Evolutionary conservation across 352 stramenopile genomes (phyloP), one percentile per base, ranked within the genome.

Genomic region (Pythium aquatile): DNA sequence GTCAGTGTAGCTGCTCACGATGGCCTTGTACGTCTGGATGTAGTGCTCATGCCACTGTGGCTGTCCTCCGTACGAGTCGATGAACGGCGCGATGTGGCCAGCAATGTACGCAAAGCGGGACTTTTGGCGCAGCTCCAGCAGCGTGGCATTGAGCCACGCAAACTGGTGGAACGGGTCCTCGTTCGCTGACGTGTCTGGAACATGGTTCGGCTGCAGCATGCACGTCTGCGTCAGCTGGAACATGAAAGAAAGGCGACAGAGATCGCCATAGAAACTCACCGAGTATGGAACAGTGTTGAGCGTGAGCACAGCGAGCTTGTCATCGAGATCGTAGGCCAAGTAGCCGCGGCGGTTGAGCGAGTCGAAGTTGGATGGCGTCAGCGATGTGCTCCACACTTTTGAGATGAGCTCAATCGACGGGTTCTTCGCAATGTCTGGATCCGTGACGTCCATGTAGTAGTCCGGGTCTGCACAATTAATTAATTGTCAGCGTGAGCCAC

Each of bases 121-220:
- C 13, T 60, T 57, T 20, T 65, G 49, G 7, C 69, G 66, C 29
- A 93, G 70, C 5, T 76, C 58, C 8, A 63, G 54, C n/a, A 98
- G 67, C 33, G 87, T 90, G 20, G 71, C 65, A 58, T 91, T 85
- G 24, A 98, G 74, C 93, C 93, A 98, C 28, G 58, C 61, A 58
- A 98, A 97, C 66, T 98, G 93, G 6, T 68, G 73, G 17, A 97
- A 96, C 6, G 92, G 93, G 65, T 98, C 93, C 24, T 82, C n/a
- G 14, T 68, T 54, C 7, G 76, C 52, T 3, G 73, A 83, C 24
- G 88, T 91, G 42, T 93, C 69, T 1, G 94, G 92, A 8, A 81
- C 35, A 72, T 97, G 87, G 42, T 75, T 87, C 7, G 81, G 78
- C 87, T 95, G 35, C 58, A 42, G 10, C 17, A 32, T 37, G 6